A percentile compares a stretch with the other conserved stretches of the same genome.
Conservation (phyloP, 495 filamentous ascomycete species). For the Penicillium subrubescens region DNA sequence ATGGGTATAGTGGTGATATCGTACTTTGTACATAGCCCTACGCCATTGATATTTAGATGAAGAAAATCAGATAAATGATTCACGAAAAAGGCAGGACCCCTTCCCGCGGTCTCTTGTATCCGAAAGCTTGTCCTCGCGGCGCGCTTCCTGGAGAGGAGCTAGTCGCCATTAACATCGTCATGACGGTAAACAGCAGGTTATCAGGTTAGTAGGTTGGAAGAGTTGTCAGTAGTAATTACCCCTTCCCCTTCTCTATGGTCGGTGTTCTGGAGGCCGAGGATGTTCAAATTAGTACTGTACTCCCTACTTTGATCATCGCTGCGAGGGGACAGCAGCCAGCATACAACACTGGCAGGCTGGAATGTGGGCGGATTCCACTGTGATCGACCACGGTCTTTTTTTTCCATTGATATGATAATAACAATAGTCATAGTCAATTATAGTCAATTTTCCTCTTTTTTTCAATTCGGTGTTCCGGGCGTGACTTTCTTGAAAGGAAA, state of each 20-base stretch:
- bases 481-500: not conserved
- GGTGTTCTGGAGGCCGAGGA: not conserved
- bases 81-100: not conserved
- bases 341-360: conserved; percentile 16
- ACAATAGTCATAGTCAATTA: not conserved
- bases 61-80: not conserved
- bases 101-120: not conserved
- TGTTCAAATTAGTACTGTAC: not conserved
- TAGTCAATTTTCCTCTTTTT: not conserved
- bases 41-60: not conserved
- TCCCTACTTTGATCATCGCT: conserved; percentile 8
- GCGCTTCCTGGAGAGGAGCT: not conserved
- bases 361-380: conserved; percentile 20
- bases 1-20: not conserved
- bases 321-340: conserved; percentile 2
- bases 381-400: conserved; percentile 3
- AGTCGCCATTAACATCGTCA: not conserved
- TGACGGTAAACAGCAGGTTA: not conserved
- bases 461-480: conserved; percentile 14
- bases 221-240: not conserved
- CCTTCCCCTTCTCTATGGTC: conserved; percentile 1
- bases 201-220: not conserved
- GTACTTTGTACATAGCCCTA: not conserved
- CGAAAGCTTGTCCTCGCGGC: not conserved
- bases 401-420: not conserved